Evolutionary conservation across 2,329 filamentous ascomycete species (phyloP), one percentile per base, ranked within the genome.

Genomic region (Blastomyces emzantsi): DNA sequence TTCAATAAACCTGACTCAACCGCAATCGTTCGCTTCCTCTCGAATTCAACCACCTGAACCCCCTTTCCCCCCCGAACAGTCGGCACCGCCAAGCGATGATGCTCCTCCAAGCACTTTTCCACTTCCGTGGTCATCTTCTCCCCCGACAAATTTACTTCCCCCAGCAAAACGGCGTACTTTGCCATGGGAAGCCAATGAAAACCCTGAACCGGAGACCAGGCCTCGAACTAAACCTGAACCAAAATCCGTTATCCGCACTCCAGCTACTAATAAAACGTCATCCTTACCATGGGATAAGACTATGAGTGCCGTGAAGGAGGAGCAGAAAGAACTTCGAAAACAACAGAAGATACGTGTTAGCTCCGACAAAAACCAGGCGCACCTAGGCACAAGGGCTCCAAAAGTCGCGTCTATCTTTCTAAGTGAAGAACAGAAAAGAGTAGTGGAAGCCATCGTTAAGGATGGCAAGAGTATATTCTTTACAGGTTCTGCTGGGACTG

Each of bases 401-500:
- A 79, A 70, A 65, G 74, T 84, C 63, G 77, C 84, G 33, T 77
- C 82, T 11, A 83, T 95, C 11, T 87, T 88, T 63, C 80, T 99
- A 45, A 97, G 90, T 73, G 84, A 88, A 15, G 94, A 99, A 73
- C 94, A 99, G 76, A 83, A 85, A 65, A 86, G 90, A 64, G 91
- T 99, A 13, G 80, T 95, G 64, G 86, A 91, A 56, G 80, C 97
- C 25, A 93, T 99, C 11, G 83, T 91, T 8, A 84, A 94, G 28
- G 80, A 90, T 67, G 84, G 84, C 64, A 88, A 92, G 74, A 97
- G 93, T 70, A 92, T 97, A 2, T 99, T 99, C 79, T 99, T 99
- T 75, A 99, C 94, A 0, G 94, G 94, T 69, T 96, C 94, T 64
- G 94, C 94, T 64, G 92, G 86, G 81, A 97, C 94, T 4, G 94